Evolutionary conservation across 2,329 filamentous ascomycete genomes (phyloP).

Genomic region (Penicillium hesseltinei): DNA sequence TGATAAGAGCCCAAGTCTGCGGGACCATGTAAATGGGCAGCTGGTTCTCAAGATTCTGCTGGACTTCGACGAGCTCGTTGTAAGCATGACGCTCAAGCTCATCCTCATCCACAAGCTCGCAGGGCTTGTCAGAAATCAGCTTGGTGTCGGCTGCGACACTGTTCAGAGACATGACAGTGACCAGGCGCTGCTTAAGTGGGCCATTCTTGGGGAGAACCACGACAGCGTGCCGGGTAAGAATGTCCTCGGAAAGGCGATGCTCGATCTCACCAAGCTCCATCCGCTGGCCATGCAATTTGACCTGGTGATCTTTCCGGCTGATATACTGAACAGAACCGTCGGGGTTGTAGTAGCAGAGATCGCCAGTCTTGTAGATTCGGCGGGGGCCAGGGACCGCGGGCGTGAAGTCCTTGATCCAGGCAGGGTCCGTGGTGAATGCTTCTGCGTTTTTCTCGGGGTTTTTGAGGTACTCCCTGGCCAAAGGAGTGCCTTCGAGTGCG

Average conservation of each 20-base stretch:
- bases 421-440: constrained; percentile 30
- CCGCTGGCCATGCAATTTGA: constrained; percentile 65
- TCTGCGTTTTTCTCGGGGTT: constrained; percentile 36
- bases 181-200: constrained; percentile 45
- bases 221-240: constrained; percentile 40
- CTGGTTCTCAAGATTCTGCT: constrained; percentile 42
- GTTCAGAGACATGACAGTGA: constrained; percentile 44
- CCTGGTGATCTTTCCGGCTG: constrained; percentile 64
- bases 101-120: constrained; percentile 33
- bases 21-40: constrained; percentile 49
- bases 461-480: constrained; percentile 43
- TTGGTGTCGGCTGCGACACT: constrained; percentile 23
- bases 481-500: constrained; percentile 37
- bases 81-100: constrained; percentile 25
- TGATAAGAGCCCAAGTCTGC: constrained; percentile 40
- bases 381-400: constrained; percentile 8
- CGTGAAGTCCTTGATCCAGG: constrained; percentile 26
- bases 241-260: constrained; percentile 34
- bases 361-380: constrained; percentile 33
- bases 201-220: constrained; percentile 47
- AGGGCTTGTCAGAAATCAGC: constrained; percentile 29
- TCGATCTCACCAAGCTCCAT: constrained; percentile 59
- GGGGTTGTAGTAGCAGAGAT: constrained; percentile 33
- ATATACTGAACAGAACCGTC: constrained; percentile 42
- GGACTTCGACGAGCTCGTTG: constrained; percentile 32